Evolutionary conservation across 768 basidiomycete genomes (phyloP).

Genomic region (Tylopilus vinaceipallidus): DNA sequence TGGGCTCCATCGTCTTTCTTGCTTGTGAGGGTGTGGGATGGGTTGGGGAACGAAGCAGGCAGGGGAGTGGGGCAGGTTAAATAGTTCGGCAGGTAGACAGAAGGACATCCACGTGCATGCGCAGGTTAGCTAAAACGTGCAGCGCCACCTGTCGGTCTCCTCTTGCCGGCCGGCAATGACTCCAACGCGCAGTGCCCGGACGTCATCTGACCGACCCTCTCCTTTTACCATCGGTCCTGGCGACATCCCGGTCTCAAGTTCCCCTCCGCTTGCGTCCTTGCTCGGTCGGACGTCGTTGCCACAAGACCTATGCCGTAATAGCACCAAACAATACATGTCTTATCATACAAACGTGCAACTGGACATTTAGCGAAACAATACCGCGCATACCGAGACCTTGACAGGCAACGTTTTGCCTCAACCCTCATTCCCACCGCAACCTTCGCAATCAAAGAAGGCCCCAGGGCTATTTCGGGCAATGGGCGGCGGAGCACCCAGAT

Average conservation of each 20-base stretch:
- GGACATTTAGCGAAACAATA: too few relatives aligned
- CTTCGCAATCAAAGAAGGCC: neutral
- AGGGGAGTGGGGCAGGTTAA: slow-evolving; percentile 8
- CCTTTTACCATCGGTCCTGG: too few relatives aligned
- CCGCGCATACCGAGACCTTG: too few relatives aligned
- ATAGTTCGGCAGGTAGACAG: slow-evolving; percentile 7
- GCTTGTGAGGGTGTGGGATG: slow-evolving; percentile 21
- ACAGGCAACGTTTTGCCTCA: neutral
- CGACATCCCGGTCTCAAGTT: too few relatives aligned
- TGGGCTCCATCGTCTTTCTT: slow-evolving; percentile 30
- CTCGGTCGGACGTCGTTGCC: too few relatives aligned
- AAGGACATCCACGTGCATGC: slow-evolving; percentile 12
- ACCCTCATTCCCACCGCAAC: neutral
- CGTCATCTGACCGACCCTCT: neutral
- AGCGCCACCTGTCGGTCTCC: slow-evolving; percentile 3
- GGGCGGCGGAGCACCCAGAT: too few relatives aligned
- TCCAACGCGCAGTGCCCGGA: too few relatives aligned
- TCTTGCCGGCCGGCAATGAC: too few relatives aligned
- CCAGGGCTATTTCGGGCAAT: neutral
- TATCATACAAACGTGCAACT: too few relatives aligned
- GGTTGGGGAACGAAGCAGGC: neutral
- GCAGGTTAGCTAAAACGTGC: neutral
- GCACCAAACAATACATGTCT: too few relatives aligned
- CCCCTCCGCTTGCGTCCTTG: too few relatives aligned
- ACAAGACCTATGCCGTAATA: too few relatives aligned